phyloP scores from a whole-genome alignment of 164 flowering plant species.

The Macadamia integrifolia region DNA sequence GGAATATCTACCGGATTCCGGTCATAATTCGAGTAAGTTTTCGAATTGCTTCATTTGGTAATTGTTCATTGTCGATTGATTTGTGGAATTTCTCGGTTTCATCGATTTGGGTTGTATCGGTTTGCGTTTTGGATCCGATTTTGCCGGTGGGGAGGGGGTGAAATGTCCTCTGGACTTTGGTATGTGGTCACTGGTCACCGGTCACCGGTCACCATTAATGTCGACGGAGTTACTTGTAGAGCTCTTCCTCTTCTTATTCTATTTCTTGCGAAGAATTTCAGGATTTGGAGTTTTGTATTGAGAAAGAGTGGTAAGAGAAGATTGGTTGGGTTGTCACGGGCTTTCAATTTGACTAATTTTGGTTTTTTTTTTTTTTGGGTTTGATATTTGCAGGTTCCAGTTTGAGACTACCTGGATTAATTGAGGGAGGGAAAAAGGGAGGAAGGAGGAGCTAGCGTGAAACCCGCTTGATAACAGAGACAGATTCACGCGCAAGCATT shows the following conservation, averaged over 20 bases:
- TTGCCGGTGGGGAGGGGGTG: background rate
- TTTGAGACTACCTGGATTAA: conserved; percentile 6
- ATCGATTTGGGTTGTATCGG: background rate
- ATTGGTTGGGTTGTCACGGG: too few species aligned
- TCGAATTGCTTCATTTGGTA: background rate
- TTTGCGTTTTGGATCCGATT: background rate
- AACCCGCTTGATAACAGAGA: conserved; percentile 5
- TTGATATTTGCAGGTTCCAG: conserved; percentile 19
- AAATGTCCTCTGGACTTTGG: too few species aligned
- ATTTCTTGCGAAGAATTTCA: background rate
- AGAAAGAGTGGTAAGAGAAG: too few species aligned
- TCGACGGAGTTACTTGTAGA: too few species aligned
- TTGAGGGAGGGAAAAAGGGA: conserved; percentile 5
- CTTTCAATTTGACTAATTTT: background rate
- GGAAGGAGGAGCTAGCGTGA: background rate
- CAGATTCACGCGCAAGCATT: conserved; percentile 8
- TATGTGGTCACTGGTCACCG: too few species aligned
- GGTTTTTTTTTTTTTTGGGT: background rate
- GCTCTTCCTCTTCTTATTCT: too few species aligned
- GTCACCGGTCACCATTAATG: too few species aligned
- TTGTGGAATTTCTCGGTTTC: background rate
- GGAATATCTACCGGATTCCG: background rate
- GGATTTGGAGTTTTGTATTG: background rate
- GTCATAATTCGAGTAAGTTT: conserved; percentile 4
- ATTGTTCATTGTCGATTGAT: background rate